Percentiles rank a stretch among this genome's conserved stretches.
Evolutionary conservation across 768 basidiomycete species (phyloP).

Genomic region (Kwoniella sp.): DNA sequence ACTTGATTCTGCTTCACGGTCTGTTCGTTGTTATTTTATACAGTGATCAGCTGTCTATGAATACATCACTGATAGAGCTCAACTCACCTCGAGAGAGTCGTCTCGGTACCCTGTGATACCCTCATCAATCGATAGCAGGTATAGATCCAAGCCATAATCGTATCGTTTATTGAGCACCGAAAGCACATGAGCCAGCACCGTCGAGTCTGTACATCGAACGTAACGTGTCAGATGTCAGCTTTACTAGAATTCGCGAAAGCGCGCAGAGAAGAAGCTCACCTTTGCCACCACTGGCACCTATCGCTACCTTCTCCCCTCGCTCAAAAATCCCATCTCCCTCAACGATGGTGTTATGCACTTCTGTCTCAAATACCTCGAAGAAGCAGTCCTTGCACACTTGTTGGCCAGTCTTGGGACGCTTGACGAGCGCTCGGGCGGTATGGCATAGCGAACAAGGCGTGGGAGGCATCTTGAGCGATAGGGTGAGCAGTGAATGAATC

Average conservation of each 20-base stretch:
- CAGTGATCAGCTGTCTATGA: not conserved
- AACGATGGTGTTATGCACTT: slow-evolving; percentile 93
- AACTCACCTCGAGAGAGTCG: slow-evolving; percentile 83
- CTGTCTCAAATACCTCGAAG: slow-evolving; percentile 95
- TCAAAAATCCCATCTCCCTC: slow-evolving; percentile 76
- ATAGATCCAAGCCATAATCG: slow-evolving; percentile 85
- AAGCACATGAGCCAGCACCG: slow-evolving; percentile 96
- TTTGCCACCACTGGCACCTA: slow-evolving; percentile 98
- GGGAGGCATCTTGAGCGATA: slow-evolving; percentile 68
- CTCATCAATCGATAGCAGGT: slow-evolving; percentile 94
- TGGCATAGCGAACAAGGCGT: slow-evolving; percentile 76
- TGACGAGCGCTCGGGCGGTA: slow-evolving; percentile 78
- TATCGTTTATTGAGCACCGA: slow-evolving; percentile 92
- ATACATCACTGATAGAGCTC: not conserved
- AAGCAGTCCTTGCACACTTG: slow-evolving; percentile 90
- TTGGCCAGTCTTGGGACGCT: slow-evolving; percentile 94
- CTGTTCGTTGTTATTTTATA: no score
- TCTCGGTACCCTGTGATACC: slow-evolving; percentile 98
- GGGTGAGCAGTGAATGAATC: not conserved
- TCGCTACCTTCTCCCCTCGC: slow-evolving; percentile 87
- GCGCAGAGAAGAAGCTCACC: slow-evolving; percentile 60
- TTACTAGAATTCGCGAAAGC: not conserved
- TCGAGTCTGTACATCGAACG: slow-evolving; percentile 82
- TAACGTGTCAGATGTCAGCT: not conserved
- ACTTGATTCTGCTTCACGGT: slow-evolving; percentile 96